Percentiles rank a stretch among this genome's conserved stretches.
Evolutionary conservation across 768 basidiomycete species (phyloP).

Genomic region (Terana coerulea): DNA sequence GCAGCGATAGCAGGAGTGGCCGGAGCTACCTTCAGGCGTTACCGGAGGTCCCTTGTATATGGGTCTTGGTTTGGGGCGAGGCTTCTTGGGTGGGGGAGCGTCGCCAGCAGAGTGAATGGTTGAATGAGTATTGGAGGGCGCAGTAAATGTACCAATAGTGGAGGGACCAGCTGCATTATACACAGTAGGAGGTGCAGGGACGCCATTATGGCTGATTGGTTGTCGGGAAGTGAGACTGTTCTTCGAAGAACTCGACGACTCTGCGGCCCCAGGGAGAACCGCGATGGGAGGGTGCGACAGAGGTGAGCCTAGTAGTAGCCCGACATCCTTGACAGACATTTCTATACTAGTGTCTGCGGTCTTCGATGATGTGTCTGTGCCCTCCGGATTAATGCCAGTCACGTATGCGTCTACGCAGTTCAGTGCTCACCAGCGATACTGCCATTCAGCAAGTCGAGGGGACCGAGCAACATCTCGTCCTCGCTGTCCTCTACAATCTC

Average conservation of each 20-base stretch:
- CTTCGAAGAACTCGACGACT: no score
- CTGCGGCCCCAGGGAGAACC: constrained; percentile 6
- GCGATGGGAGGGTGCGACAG: constrained; percentile 15
- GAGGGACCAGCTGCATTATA: not conserved
- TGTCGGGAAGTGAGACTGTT: no score
- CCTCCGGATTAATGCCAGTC: not conserved
- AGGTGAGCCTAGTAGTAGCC: not conserved
- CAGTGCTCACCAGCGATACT: constrained; percentile 1
- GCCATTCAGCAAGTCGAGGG: not conserved
- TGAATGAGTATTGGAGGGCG: not conserved
- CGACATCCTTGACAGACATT: not conserved
- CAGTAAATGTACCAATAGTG: not conserved
- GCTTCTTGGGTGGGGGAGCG: not conserved
- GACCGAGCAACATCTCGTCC: constrained; percentile 10
- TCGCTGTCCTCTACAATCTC: constrained; percentile 13
- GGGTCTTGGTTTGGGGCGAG: constrained; percentile 10
- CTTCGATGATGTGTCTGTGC: not conserved
- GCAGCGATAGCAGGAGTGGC: not conserved
- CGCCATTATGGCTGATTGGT: not conserved
- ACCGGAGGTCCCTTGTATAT: not conserved
- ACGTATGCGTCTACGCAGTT: not conserved
- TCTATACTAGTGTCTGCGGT: not conserved
- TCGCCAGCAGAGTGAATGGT: not conserved
- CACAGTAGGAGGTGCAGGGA: not conserved
- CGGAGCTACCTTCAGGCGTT: not conserved